Evolutionary conservation across 1,139 yeast genomes (phyloP).

Genomic region (Sugiyamaella neomexicana): DNA sequence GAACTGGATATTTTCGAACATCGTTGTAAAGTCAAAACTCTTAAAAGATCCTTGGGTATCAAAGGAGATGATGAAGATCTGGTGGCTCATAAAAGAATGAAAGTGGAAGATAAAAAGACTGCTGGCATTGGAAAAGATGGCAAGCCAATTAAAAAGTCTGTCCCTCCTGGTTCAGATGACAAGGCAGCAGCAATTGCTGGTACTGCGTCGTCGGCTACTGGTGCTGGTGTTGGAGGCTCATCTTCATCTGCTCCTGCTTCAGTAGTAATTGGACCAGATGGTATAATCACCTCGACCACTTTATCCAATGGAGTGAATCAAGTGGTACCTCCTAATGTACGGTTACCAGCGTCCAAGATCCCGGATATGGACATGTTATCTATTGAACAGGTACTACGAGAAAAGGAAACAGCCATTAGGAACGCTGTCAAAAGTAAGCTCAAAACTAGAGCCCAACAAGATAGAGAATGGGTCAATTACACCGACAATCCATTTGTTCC

Average conservation of each 20-base stretch:
- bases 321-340: slow-evolving; percentile 73
- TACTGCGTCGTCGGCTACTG: slow-evolving; percentile 18
- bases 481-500: slow-evolving; percentile 93
- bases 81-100: slow-evolving; percentile 76
- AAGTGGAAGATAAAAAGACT: slow-evolving; percentile 36
- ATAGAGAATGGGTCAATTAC: slow-evolving; percentile 72
- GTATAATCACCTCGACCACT: slow-evolving; percentile 8
- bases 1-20: slow-evolving; percentile 68
- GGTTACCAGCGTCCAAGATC: slow-evolving; percentile 83
- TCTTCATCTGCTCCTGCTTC: slow-evolving; percentile 4
- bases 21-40: slow-evolving; percentile 66
- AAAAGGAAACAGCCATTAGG: slow-evolving; percentile 75
- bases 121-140: slow-evolving; percentile 22
- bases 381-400: slow-evolving; percentile 70
- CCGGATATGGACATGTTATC: slow-evolving; percentile 91
- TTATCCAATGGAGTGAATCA: slow-evolving; percentile 27
- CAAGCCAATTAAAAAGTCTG: slow-evolving; percentile 21
- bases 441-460: slow-evolving; percentile 68
- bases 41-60: slow-evolving; percentile 73
- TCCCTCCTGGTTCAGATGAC: slow-evolving; percentile 21
- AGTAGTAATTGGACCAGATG: slow-evolving; percentile 14
- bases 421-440: slow-evolving; percentile 82
- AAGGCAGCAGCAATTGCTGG: slow-evolving; percentile 21
- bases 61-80: slow-evolving; percentile 85
- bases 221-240: slow-evolving; percentile 13